Percentiles rank a stretch among this genome's conserved stretches.
These are phyloP conservation scores for Fusarium temperatum DNA, from an alignment of 2,329 filamentous ascomycete species.

Conservation along the genomic window DNA sequence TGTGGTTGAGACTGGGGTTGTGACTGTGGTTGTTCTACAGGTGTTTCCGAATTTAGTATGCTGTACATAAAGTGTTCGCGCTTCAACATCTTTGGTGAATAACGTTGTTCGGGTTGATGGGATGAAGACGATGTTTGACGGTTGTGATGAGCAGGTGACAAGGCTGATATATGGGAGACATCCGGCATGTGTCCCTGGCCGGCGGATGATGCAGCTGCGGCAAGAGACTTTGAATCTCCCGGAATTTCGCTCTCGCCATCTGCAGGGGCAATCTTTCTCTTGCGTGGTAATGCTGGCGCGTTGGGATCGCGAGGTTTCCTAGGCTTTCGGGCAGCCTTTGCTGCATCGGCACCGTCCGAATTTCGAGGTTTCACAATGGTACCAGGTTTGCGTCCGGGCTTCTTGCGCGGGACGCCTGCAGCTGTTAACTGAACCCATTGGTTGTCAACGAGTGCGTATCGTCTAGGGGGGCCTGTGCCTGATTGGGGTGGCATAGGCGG, in stretches of 20 bases:
- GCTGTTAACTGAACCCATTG: slow-evolving; percentile 62
- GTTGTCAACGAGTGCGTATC: slow-evolving; percentile 50
- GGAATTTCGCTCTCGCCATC: slow-evolving; percentile 51
- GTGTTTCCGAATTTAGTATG: slow-evolving; percentile 62
- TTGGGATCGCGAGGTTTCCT: slow-evolving; percentile 69
- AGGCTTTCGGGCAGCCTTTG: slow-evolving; percentile 59
- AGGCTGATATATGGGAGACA: slow-evolving; percentile 37
- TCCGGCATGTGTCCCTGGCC: slow-evolving; percentile 38
- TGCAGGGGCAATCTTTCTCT: slow-evolving; percentile 60
- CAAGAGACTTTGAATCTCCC: slow-evolving; percentile 48
- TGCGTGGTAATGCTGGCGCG: slow-evolving; percentile 62
- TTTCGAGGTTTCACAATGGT: slow-evolving; percentile 58
- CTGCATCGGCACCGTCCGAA: slow-evolving; percentile 48
- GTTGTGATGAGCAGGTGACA: slow-evolving; percentile 44
- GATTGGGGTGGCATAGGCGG: slow-evolving; percentile 37
- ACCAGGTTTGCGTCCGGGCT: slow-evolving; percentile 72
- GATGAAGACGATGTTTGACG: slow-evolving; percentile 39
- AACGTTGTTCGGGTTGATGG: slow-evolving; percentile 45
- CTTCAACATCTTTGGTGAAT: slow-evolving; percentile 59
- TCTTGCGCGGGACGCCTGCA: slow-evolving; percentile 68
- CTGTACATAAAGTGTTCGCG: slow-evolving; percentile 64
- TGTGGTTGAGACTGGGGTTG: slow-evolving; percentile 34
- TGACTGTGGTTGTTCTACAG: slow-evolving; percentile 36
- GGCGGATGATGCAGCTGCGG: slow-evolving; percentile 40
- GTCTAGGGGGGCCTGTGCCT: slow-evolving; percentile 42